Evolutionary conservation across 257 asterid genomes (phyloP).

Genomic region (Przewalskia tangutica): DNA sequence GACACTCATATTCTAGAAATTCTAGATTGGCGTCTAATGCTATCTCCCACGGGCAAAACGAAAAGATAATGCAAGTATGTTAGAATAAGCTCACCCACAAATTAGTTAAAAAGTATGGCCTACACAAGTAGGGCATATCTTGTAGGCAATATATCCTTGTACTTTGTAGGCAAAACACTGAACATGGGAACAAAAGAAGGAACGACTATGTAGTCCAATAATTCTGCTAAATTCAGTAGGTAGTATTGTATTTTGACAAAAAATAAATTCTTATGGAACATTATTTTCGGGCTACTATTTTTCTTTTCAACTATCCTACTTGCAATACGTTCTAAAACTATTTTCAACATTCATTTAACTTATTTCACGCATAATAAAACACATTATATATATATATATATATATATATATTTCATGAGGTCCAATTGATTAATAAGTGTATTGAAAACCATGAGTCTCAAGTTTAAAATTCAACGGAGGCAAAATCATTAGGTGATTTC

Average conservation of each 20-base stretch:
- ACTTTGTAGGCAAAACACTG: background rate
- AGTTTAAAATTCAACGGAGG: too few relatives aligned
- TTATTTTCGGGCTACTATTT: background rate
- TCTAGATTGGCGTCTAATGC: too few relatives aligned
- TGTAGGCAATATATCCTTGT: background rate
- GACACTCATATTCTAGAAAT: too few relatives aligned
- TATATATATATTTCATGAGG: too few relatives aligned
- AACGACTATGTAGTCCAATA: background rate
- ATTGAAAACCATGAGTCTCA: too few relatives aligned
- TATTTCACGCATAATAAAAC: background rate
- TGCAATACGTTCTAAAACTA: too few relatives aligned
- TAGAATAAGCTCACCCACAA: background rate
- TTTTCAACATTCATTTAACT: background rate
- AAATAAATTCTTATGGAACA: background rate
- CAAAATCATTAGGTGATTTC: too few relatives aligned
- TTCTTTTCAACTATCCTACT: background rate
- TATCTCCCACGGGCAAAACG: background rate
- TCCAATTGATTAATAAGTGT: too few relatives aligned
- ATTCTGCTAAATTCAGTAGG: background rate
- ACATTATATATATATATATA: too few relatives aligned
- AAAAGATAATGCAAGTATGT: background rate
- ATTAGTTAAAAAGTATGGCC: background rate
- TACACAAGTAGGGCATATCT: background rate
- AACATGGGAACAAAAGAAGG: background rate
- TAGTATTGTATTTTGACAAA: background rate